Evolutionary conservation across 2,329 filamentous ascomycete species (phyloP).

Genomic region (Diaporthe velutina): DNA sequence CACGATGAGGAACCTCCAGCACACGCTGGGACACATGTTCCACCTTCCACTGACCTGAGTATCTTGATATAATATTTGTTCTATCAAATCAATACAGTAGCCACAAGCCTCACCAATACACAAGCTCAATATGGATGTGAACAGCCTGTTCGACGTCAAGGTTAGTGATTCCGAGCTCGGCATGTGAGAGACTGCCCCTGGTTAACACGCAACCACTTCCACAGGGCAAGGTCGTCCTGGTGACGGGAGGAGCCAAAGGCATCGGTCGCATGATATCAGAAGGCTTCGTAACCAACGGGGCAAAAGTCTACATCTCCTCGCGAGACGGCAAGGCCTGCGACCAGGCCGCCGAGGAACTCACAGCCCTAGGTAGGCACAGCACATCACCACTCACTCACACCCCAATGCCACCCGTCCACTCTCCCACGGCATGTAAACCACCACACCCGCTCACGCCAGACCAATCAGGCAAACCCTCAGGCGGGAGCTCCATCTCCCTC

Average conservation of each 20-base stretch:
- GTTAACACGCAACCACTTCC: slow-evolving; percentile 19
- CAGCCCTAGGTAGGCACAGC: slow-evolving; percentile 56
- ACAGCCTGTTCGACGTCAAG: slow-evolving; percentile 70
- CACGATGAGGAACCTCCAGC: not conserved
- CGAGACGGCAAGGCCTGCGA: slow-evolving; percentile 71
- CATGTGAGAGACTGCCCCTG: not conserved
- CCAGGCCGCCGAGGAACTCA: slow-evolving; percentile 68
- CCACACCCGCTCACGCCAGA: not conserved
- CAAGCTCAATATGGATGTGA: slow-evolving; percentile 58
- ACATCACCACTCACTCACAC: not conserved
- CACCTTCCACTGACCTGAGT: not conserved
- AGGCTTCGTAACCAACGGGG: slow-evolving; percentile 74
- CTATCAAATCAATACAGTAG: accelerated
- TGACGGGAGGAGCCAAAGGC: slow-evolving; percentile 71
- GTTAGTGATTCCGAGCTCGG: slow-evolving; percentile 50
- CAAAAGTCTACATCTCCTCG: slow-evolving; percentile 75
- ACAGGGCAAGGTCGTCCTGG: slow-evolving; percentile 69
- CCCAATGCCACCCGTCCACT: no score
- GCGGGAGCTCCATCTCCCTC: slow-evolving; percentile 67
- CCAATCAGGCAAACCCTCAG: slow-evolving; percentile 41
- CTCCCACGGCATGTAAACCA: not conserved
- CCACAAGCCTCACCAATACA: not conserved
- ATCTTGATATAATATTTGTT: not conserved
- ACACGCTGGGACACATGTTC: not conserved
- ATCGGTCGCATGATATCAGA: slow-evolving; percentile 77